Base-by-base conservation (phyloP, 257 asterid genomes). In the Nicotiana paniculata region DNA sequence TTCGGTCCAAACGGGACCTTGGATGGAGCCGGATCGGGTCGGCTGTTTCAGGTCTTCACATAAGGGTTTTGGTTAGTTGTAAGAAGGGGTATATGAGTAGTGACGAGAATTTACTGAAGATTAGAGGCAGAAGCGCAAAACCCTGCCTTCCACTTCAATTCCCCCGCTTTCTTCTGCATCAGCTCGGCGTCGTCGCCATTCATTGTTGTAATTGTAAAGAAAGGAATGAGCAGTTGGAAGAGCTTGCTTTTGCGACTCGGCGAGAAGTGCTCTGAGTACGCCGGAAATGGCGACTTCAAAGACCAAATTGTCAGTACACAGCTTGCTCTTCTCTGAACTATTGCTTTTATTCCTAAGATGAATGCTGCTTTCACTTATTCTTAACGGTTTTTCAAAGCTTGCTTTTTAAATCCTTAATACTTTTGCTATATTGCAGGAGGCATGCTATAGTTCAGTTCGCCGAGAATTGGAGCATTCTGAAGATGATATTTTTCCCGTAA, bases 191-290 rank as follows among this genome's bases (percentile, higher is more conserved):
- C 48, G 48, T 43, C 2, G 28, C 28, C 10, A 1, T 43, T 43
- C 48, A 43, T 43, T 33, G 32, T 9, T 13, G 72, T 16, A 46
- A 51, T 51, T 6, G 57, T 76, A 48, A 9, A 9, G 16, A 65
- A 18, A 57, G 62, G 62, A 82, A 96, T 94, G 98, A 93, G 97
- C 79, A 92, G 93, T 68, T 96, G 99, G 99, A 86, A 90, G 82
- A 86, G 78, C 54, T 82, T 94, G 83, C 85, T 96, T 80, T 92
- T 96, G 68, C 98, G 99, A 53, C 85, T 96, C 55, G 99, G 98
- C n/a, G 99, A 96, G 81, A 96, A 93, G 68, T 89, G 92, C 91
- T 61, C 97, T 2, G 99, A 96, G 86, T 96, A 94, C 85, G 98
- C 97, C 55, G 97, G 95, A 8, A 92, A 86, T 64, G 88, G 85